Evolutionary conservation across 345 rosid genomes (phyloP), one percentile per base, ranked within the genome.

Genomic region (Erysimum cheiranthoides): DNA sequence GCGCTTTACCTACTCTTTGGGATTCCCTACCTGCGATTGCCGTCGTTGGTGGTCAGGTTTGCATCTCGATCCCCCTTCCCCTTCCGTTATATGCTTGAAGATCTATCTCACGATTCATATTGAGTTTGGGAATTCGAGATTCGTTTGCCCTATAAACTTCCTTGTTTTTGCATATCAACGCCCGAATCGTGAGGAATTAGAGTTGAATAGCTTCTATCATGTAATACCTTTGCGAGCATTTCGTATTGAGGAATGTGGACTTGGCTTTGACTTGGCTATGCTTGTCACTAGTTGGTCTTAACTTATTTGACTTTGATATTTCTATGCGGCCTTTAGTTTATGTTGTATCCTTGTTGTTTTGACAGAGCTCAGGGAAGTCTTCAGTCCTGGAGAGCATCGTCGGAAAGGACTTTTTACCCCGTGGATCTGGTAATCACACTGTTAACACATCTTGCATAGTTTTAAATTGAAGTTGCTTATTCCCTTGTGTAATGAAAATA

Each of bases 41-140:
- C 65, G 99, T 95, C 71, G 99, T 95, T 79, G 99, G 99, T 76
- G 99, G 99, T 73, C 99, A 96, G 97, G 99, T 95, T 35, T 68
- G 34, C n/a, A 58, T 76, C 74, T 76, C 62, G 51, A 73, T 36
- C 64, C 28, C 35, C 30, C 36, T 50, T 34, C 13, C 11, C 35
- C 67, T 27, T 27, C 36, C 18, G 10, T n/a, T 42, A 8, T 61
- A 27, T 66, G 47, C 40, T 58, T 66, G 46, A 58, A 35, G 72
- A 74, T 54, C 60, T 32, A 43, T 47, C 27, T 8, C 53, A 10
- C 28, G 11, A 51, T 68, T 30, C 28, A 70, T 18, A 14, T 49
- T 27, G 30, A n/a, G 47, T 40, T 18, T 40, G 32, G 17, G 18
- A 30, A 40, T 34, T 61, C 31, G 28, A 57, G 43, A 56, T 58